Evolutionary conservation across 2,329 filamentous ascomycete species (phyloP), one percentile per base, ranked within the genome.

Genomic region (Fusarium illudens): DNA sequence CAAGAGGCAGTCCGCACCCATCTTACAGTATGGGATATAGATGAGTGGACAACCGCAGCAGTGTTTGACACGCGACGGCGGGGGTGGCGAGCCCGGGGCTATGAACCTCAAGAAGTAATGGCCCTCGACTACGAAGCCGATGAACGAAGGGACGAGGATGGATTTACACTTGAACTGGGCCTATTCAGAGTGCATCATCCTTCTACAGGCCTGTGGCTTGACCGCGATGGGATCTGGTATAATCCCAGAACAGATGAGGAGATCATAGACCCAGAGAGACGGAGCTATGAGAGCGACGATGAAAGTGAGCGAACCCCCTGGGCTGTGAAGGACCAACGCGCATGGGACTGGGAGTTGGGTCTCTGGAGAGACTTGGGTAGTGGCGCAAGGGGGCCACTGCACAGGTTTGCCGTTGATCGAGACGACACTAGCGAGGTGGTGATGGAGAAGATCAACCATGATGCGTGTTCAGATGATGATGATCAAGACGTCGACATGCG

Each of bases 241-340:
- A 17, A 50, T 11, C 60, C 62, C 2, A 51, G 17, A 2, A 59
- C 60, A 9, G 60, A 64, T 11, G 33, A 46, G 50, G 60, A 64
- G 34, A 19, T 54, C 4, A 2, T 15, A 4, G 8, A 46, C 1
- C 53, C 33, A 19, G 30, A 59, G 7, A 17, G 20, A 32, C 29
- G 25, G 3, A 17, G 15, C 10, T 30, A 37, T 6, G 29, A 33
- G 5, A 46, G 32, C 6, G 36, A 49, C 8, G 46, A 49, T 4
- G 29, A 59, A 13, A n/a, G 25, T n/a, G 39, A 44, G 22, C 15
- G 12, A 20, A 44, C 15, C 27, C 49, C 60, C 15, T 64, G 60
- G 62, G 11, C 15, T 8, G 22, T 33, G 2, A 36, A 29, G 39
- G 44, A 46, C 4, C 25, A 44, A 9, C 29, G 49, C 10, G 58